Conservation (phyloP, 116 monocot genomes). For the Cymodocea nodosa region DNA sequence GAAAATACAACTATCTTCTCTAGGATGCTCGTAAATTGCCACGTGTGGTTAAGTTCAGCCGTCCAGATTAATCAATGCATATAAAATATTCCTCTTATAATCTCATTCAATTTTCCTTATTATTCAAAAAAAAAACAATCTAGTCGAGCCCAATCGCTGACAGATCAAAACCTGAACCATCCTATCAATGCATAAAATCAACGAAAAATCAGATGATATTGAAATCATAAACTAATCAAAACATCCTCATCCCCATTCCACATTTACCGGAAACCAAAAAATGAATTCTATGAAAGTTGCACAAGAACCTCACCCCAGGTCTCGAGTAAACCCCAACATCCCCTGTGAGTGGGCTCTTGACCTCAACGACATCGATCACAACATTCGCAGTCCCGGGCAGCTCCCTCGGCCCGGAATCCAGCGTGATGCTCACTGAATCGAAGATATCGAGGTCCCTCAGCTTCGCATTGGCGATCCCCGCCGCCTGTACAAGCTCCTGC, state of each 20-base stretch:
- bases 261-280: not conserved
- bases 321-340: constrained; percentile 63
- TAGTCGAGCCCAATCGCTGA: no score
- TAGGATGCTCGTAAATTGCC: no score
- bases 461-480: constrained; percentile 42
- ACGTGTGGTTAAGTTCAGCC: no score
- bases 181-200: no score
- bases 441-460: constrained; percentile 60
- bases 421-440: constrained; percentile 65
- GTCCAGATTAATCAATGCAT: not conserved
- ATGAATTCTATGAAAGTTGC: not conserved
- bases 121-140: no score
- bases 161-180: no score
- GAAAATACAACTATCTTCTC: no score
- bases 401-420: constrained; percentile 80
- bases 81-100: not conserved
- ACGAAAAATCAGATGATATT: no score
- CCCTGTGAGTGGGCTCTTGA: constrained; percentile 34
- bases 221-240: not conserved
- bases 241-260: not conserved
- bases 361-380: constrained; percentile 66
- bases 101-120: no score
- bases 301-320: constrained; percentile 45
- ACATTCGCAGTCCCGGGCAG: constrained; percentile 68
- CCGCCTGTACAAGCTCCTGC: constrained; percentile 72